A percentile compares a stretch with the other conserved stretches of the same genome.
Conservation (phyloP, 2,329 filamentous ascomycete genomes). For the Mycosphaerella sp. region DNA sequence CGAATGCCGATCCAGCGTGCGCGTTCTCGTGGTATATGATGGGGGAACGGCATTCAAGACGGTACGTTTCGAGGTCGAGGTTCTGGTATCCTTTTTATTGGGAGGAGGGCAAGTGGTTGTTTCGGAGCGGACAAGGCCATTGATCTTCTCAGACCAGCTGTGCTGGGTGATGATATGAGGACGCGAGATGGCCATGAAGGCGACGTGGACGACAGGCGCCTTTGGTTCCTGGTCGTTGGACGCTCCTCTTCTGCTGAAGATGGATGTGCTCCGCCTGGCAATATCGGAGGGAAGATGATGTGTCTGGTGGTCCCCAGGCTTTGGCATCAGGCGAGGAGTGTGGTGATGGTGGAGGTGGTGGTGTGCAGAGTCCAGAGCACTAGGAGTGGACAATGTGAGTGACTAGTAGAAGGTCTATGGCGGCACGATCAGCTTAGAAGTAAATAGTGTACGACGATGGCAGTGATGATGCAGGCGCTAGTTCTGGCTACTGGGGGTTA, state of each 20-base stretch:
- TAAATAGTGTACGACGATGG: too few relatives aligned
- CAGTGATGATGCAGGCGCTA: too few relatives aligned
- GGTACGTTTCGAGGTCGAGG: constrained; percentile 20
- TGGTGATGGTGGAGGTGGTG: background rate
- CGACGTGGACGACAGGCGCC: constrained; percentile 14
- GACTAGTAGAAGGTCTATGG: too few relatives aligned
- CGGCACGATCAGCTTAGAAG: background rate
- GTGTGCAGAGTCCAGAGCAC: too few relatives aligned
- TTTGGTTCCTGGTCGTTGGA: constrained; percentile 24
- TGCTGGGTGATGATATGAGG: constrained; percentile 23
- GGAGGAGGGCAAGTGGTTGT: background rate
- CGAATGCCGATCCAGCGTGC: constrained; percentile 16
- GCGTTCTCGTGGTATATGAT: background rate
- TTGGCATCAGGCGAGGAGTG: background rate
- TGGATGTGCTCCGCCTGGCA: constrained; percentile 30
- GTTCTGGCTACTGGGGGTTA: background rate
- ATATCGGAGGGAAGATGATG: background rate
- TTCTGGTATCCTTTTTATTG: background rate
- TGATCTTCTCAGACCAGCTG: constrained; percentile 22
- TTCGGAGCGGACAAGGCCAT: constrained; percentile 3
- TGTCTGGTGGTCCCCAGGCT: background rate
- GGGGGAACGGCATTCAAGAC: constrained; percentile 31
- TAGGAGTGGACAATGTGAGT: too few relatives aligned
- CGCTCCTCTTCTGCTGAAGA: constrained; percentile 33
- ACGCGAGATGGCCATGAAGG: constrained; percentile 17